Percentiles rank a stretch among this genome's conserved stretches.
Conservation (phyloP, 441 rosid species). For the Raphanus hybrid region DNA sequence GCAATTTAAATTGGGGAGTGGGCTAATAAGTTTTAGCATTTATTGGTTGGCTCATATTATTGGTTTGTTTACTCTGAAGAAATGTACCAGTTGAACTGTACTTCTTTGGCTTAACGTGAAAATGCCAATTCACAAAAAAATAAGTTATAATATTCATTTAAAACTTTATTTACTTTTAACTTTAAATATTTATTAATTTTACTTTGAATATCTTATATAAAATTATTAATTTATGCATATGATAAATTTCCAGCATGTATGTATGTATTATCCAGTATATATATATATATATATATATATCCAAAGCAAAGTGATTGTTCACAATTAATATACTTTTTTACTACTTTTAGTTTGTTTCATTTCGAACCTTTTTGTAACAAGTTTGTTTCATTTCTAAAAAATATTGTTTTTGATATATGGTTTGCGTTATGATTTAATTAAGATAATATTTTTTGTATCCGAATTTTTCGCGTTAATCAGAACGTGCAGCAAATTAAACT, state of each 20-base stretch:
- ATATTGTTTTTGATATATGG: not conserved
- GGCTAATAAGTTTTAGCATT: not conserved
- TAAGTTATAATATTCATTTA: not conserved
- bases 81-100: slow-evolving; percentile 5
- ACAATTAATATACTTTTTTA: not conserved
- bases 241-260: not conserved
- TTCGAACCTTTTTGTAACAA: not conserved
- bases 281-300: not conserved
- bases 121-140: not conserved
- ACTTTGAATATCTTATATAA: not conserved
- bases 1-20: not conserved
- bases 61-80: not conserved
- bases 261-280: not conserved
- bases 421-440: not conserved
- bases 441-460: not conserved
- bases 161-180: not conserved
- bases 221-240: not conserved
- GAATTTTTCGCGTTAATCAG: not conserved
- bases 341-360: not conserved
- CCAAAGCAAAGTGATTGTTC: not conserved
- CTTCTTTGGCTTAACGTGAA: not conserved
- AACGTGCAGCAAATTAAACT: not conserved
- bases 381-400: not conserved
- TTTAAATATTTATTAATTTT: not conserved
- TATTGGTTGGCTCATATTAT: not conserved